A percentile compares a stretch with the other conserved stretches of the same genome.
These are phyloP conservation scores for Kwoniella heveanensis DNA, from an alignment of 768 basidiomycete genomes.

Conservation along the genomic window DNA sequence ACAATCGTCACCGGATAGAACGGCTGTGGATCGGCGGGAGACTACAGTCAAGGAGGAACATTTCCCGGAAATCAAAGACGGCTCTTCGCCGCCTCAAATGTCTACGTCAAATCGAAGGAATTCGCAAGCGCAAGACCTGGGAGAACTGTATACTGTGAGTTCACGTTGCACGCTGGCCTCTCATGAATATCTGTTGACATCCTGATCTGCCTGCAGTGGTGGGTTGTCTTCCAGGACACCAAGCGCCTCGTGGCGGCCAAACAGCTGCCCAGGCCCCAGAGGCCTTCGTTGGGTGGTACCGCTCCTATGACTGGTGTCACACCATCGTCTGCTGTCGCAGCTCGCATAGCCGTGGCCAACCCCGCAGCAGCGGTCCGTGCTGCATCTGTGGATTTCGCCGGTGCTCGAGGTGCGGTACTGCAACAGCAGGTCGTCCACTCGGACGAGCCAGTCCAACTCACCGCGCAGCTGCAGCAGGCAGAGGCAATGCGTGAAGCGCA, in stretches of 20 bases:
- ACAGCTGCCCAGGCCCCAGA: slow-evolving; percentile 1
- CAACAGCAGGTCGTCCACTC: slow-evolving; percentile 2
- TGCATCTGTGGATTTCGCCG: slow-evolving; percentile 16
- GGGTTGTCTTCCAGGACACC: slow-evolving; percentile 24
- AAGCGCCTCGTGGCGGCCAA: slow-evolving; percentile 5
- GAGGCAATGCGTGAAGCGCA: slow-evolving; percentile 29
- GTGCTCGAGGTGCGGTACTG: slow-evolving; percentile 1
- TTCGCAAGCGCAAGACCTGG: slow-evolving; percentile 15
- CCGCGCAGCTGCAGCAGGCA: slow-evolving; percentile 20
- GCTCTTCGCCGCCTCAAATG: slow-evolving; percentile 2
- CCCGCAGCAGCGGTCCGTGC: slow-evolving; percentile 32
- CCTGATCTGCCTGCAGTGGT: slow-evolving; percentile 17
- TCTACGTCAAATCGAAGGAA: background rate
- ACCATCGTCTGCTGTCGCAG: slow-evolving; percentile 33
- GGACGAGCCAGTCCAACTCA: slow-evolving; percentile 7
- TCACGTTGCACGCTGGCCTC: background rate
- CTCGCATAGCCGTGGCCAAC: slow-evolving; percentile 29
- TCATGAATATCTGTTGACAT: slow-evolving; percentile 1
- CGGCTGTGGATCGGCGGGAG: background rate
- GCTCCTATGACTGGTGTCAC: slow-evolving; percentile 6
- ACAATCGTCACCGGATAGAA: slow-evolving; percentile 3
- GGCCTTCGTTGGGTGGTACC: slow-evolving; percentile 2
- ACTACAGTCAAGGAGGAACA: slow-evolving; percentile 6
- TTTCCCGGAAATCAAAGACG: background rate
- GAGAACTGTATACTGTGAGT: slow-evolving; percentile 29